A percentile compares a stretch with the other conserved stretches of the same genome.
Conservation (phyloP, 495 filamentous ascomycete genomes). For the Penicillium cosmopolitanum region DNA sequence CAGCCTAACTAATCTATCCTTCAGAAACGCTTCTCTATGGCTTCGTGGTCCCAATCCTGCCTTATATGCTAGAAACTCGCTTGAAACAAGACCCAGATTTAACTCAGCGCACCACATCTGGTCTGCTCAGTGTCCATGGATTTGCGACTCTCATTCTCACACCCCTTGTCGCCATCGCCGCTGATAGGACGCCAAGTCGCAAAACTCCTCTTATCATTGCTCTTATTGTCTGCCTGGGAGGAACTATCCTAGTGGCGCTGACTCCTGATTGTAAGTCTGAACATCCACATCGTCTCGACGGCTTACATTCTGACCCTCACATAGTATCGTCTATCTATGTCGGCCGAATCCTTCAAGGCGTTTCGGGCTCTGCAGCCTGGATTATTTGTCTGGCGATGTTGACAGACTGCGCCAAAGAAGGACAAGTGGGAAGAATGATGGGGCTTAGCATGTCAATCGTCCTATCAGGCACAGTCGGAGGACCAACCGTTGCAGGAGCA, state of each 20-base stretch:
- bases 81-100: conserved; percentile 16
- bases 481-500: conserved; percentile 29
- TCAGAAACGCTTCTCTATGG: conserved; percentile 27
- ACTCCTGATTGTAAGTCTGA: conserved; percentile 1
- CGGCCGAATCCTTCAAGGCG: conserved; percentile 28
- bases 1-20: neutral
- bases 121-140: conserved; percentile 20
- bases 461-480: conserved; percentile 23
- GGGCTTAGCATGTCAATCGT: conserved; percentile 24
- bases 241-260: conserved; percentile 15
- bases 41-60: conserved; percentile 33
- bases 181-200: conserved; percentile 21
- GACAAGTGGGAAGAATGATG: conserved; percentile 29
- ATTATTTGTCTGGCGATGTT: conserved; percentile 31
- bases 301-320: neutral
- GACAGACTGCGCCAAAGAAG: conserved; percentile 21
- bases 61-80: conserved; percentile 29
- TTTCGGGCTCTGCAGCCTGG: conserved; percentile 28
- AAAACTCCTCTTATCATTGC: conserved; percentile 10
- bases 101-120: conserved; percentile 20
- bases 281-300: neutral
- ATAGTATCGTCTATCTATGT: conserved; percentile 16
- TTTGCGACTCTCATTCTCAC: conserved; percentile 18
- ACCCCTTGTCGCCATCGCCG: conserved; percentile 25
- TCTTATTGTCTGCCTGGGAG: conserved; percentile 4